These are phyloP conservation scores for Picochlorum sp. DNA, from an alignment of 139 green algal genomes.

Conservation along the genomic window DNA sequence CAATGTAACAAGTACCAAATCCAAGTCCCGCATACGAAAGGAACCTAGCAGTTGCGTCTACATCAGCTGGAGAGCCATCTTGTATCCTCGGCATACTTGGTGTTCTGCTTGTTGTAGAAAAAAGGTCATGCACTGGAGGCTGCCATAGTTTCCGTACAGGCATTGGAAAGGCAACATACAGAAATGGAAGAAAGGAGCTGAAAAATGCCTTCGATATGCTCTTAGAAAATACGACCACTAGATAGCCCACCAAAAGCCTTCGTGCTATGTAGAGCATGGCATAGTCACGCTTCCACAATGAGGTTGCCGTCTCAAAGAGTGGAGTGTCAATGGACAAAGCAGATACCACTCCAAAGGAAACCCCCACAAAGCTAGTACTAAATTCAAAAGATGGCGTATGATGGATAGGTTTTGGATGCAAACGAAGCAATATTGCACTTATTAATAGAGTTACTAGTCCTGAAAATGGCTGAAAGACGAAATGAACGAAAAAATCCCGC, in stretches of 20 bases:
- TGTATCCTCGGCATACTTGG: constrained; percentile 10
- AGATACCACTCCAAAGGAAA: constrained; percentile 17
- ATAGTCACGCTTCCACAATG: no score
- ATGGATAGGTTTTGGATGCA: constrained; percentile 27
- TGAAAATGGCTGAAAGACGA: neutral
- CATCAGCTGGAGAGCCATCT: constrained; percentile 18
- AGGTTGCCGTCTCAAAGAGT: neutral
- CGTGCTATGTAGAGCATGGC: no score
- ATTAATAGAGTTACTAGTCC: constrained; percentile 1
- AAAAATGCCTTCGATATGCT: neutral
- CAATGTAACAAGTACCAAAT: constrained; percentile 13
- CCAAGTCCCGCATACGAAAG: constrained; percentile 30
- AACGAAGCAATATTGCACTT: constrained; percentile 24
- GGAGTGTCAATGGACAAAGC: neutral
- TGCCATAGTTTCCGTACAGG: constrained; percentile 30
- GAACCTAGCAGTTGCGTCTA: constrained; percentile 26
- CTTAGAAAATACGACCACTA: constrained; percentile 11
- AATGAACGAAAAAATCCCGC: constrained; percentile 6
- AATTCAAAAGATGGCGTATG: constrained; percentile 36
- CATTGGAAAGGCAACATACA: constrained; percentile 26
- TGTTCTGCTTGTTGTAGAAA: neutral
- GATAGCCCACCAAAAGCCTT: constrained; percentile 13
- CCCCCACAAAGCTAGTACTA: constrained; percentile 12
- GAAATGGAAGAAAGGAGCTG: constrained; percentile 6
- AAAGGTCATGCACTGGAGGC: constrained; percentile 25